phyloP scores from a whole-genome alignment of 2,329 filamentous ascomycete genomes.

The Diaporthe batatas region DNA sequence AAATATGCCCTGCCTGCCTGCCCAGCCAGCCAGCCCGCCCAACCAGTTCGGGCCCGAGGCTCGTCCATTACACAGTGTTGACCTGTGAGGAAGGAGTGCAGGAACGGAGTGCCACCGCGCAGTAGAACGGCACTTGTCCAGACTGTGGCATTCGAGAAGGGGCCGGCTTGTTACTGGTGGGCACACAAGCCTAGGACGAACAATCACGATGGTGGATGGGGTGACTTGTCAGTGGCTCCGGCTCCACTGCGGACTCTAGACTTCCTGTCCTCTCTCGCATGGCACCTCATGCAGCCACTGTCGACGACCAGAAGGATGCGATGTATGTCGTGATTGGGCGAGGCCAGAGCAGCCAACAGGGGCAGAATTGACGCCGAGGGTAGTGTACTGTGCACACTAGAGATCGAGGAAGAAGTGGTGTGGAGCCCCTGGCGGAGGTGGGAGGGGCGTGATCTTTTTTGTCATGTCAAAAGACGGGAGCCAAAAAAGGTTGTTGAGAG shows the following conservation, averaged over 20 bases:
- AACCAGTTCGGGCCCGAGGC: constrained; percentile 19
- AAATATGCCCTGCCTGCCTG: not conserved
- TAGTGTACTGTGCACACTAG: not conserved
- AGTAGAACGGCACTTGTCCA: constrained; percentile 16
- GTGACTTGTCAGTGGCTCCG: constrained; percentile 19
- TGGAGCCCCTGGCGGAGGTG: constrained; percentile 2
- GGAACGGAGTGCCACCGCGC: constrained; percentile 7
- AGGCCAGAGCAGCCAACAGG: constrained; percentile 18
- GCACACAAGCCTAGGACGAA: constrained; percentile 2
- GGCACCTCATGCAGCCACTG: constrained; percentile 31
- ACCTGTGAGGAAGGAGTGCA: constrained; percentile 36
- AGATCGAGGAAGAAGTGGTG: constrained; percentile 1
- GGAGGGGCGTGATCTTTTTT: not conserved
- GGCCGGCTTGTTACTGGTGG: constrained; percentile 23
- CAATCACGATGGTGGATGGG: constrained; percentile 7
- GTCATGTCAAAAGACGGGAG: constrained; percentile 6
- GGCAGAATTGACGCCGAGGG: constrained; percentile 24
- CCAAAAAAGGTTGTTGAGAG: constrained; percentile 24
- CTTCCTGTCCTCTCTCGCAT: constrained; percentile 25
- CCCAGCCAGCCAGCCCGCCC: no score
- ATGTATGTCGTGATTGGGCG: constrained; percentile 40
- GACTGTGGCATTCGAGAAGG: constrained; percentile 20
- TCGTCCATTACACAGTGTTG: not conserved
- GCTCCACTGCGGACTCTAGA: constrained; percentile 33
- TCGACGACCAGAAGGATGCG: constrained; percentile 18